These are phyloP conservation scores for Quercus suber DNA, from an alignment of 306 rosid species.

Conservation along the genomic window DNA sequence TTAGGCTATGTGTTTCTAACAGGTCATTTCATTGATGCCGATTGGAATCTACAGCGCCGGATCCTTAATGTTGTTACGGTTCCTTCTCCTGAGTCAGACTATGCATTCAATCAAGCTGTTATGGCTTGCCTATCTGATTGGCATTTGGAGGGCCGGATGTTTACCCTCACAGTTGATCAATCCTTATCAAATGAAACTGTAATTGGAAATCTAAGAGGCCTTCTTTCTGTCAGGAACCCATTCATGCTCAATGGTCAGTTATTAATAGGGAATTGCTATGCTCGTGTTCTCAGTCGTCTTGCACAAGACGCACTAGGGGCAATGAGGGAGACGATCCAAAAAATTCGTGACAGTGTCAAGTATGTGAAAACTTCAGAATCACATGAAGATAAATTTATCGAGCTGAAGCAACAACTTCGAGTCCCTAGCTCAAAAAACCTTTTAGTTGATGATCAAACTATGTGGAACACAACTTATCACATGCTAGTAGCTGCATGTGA, in stretches of 20 bases:
- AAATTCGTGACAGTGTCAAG: slow-evolving; percentile 81
- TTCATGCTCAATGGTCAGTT: slow-evolving; percentile 76
- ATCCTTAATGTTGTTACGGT: slow-evolving; percentile 66
- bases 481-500: slow-evolving; percentile 86
- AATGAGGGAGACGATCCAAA: slow-evolving; percentile 47
- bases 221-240: slow-evolving; percentile 69
- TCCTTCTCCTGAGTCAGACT: slow-evolving; percentile 59
- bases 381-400: slow-evolving; percentile 57
- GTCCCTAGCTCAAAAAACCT: slow-evolving; percentile 64
- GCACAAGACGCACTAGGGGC: slow-evolving; percentile 51
- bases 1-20: slow-evolving; percentile 63
- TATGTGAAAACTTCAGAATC: slow-evolving; percentile 65
- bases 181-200: slow-evolving; percentile 54
- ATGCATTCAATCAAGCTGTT: slow-evolving; percentile 55
- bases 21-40: slow-evolving; percentile 81
- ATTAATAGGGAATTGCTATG: slow-evolving; percentile 68
- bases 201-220: slow-evolving; percentile 56
- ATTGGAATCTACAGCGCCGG: slow-evolving; percentile 70
- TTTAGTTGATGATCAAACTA: slow-evolving; percentile 57
- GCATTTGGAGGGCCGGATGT: slow-evolving; percentile 68
- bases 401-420: slow-evolving; percentile 76
- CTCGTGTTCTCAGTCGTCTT: slow-evolving; percentile 72
- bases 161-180: slow-evolving; percentile 61
- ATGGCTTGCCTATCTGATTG: slow-evolving; percentile 70
- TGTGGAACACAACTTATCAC: slow-evolving; percentile 81